Conservation (phyloP, 768 basidiomycete species). For the Cystofilobasidium ferigula region DNA sequence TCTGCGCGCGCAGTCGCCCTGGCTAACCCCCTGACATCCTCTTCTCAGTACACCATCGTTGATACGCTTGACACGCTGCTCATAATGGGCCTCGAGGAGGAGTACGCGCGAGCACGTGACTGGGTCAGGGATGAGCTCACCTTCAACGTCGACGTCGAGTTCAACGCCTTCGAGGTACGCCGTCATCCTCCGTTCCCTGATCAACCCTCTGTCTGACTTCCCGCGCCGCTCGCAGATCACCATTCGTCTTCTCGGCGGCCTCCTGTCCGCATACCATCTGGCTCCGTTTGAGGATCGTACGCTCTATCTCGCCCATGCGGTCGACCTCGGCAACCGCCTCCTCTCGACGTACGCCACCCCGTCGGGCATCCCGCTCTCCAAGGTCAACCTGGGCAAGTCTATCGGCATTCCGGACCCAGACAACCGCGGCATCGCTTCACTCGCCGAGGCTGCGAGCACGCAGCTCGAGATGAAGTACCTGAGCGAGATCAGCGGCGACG, state of each 20-base stretch:
- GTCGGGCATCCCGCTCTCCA: conserved; percentile 67
- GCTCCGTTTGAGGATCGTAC: conserved; percentile 45
- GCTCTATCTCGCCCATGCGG: conserved; percentile 62
- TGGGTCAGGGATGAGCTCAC: conserved; percentile 63
- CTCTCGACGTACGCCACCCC: conserved; percentile 70
- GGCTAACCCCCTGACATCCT: background rate
- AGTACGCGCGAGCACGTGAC: conserved; percentile 61
- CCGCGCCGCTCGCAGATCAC: conserved; percentile 48
- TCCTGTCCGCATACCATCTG: conserved; percentile 74
- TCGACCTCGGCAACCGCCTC: conserved; percentile 76
- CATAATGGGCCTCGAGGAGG: conserved; percentile 68
- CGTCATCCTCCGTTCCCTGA: background rate
- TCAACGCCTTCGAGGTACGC: conserved; percentile 82
- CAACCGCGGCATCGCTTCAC: conserved; percentile 55
- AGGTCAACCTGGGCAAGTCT: conserved; percentile 57
- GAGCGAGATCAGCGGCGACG: conserved; percentile 54
- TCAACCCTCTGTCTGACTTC: background rate
- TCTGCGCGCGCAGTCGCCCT: background rate
- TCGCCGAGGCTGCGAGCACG: conserved; percentile 60
- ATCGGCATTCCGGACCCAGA: conserved; percentile 53
- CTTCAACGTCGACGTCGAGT: conserved; percentile 65
- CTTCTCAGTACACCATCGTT: conserved; percentile 55
- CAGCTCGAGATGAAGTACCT: conserved; percentile 87
- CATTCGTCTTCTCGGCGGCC: conserved; percentile 80
- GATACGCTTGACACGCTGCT: conserved; percentile 81